Evolutionary conservation across 129 eudicot species (phyloP).

Genomic region (Lactuca saligna): DNA sequence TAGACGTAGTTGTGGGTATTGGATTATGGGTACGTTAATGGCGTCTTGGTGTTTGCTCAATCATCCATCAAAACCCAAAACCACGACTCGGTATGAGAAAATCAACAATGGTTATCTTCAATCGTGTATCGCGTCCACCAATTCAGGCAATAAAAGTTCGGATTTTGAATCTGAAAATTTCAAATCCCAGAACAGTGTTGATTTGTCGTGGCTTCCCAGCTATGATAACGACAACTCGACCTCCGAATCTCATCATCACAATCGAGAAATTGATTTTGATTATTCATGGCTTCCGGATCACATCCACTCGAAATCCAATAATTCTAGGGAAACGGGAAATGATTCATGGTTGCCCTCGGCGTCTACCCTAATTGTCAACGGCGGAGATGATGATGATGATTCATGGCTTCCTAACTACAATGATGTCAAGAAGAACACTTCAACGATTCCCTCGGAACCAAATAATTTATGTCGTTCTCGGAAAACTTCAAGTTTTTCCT

Average conservation of each 20-base stretch:
- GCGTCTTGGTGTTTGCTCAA: neutral
- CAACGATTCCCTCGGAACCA: neutral
- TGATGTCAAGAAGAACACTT: neutral
- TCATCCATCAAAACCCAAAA: slow-evolving; percentile 9
- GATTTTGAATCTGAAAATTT: neutral
- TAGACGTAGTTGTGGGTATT: slow-evolving; percentile 4
- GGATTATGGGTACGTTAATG: neutral
- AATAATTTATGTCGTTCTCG: neutral
- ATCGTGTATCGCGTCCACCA: neutral
- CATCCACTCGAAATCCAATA: neutral
- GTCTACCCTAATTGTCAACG: neutral
- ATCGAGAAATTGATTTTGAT: slow-evolving; percentile 8
- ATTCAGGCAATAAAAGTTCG: neutral
- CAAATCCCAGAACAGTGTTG: slow-evolving; percentile 9
- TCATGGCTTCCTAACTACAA: slow-evolving; percentile 11
- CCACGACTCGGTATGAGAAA: slow-evolving; percentile 10
- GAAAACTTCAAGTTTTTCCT: neutral
- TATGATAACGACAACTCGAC: neutral
- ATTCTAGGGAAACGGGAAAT: neutral
- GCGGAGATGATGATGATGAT: neutral
- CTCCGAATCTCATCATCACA: neutral
- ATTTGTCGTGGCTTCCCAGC: slow-evolving; percentile 30
- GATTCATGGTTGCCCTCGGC: slow-evolving; percentile 30
- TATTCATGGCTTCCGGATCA: slow-evolving; percentile 33
- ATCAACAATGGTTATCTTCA: neutral